These are phyloP conservation scores for Ogataea paraovalis DNA, from an alignment of 805 yeast genomes.

Conservation along the genomic window DNA sequence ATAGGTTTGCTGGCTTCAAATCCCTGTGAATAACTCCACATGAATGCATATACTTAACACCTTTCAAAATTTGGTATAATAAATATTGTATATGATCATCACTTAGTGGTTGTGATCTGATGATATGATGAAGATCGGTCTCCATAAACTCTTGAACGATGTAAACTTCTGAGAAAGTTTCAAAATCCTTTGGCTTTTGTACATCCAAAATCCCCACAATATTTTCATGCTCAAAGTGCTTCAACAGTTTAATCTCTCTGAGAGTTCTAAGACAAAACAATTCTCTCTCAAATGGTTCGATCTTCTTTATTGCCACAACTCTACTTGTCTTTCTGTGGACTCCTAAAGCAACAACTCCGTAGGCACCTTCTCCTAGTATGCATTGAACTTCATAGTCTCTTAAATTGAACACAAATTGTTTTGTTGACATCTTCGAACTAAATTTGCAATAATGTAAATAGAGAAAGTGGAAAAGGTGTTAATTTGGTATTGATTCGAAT, in stretches of 20 bases:
- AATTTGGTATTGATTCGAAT: too few relatives aligned
- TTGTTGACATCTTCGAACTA: conserved; percentile 12
- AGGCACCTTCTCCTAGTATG: conserved; percentile 76
- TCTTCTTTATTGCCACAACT: conserved; percentile 73
- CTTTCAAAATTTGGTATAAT: conserved; percentile 65
- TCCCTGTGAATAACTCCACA: conserved; percentile 76
- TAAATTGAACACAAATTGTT: conserved; percentile 55
- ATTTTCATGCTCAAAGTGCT: conserved; percentile 69
- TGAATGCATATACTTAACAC: conserved; percentile 65
- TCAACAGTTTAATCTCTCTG: conserved; percentile 63
- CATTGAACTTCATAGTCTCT: conserved; percentile 56
- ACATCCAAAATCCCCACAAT: conserved; percentile 64
- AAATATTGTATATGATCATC: conserved; percentile 71
- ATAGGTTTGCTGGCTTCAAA: conserved; percentile 67
- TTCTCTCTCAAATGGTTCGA: conserved; percentile 64
- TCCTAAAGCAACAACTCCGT: conserved; percentile 74
- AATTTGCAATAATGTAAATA: too few relatives aligned
- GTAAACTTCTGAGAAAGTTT: conserved; percentile 67
- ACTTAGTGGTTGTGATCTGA: conserved; percentile 50
- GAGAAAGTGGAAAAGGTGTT: too few relatives aligned
- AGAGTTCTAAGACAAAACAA: conserved; percentile 67
- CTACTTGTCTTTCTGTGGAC: conserved; percentile 52
- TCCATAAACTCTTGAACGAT: conserved; percentile 77
- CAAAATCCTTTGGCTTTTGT: conserved; percentile 56
- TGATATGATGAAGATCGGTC: conserved; percentile 63